Evolutionary conservation across 192 early-diverging fungal species (phyloP).

Genomic region (Backusella luteola): DNA sequence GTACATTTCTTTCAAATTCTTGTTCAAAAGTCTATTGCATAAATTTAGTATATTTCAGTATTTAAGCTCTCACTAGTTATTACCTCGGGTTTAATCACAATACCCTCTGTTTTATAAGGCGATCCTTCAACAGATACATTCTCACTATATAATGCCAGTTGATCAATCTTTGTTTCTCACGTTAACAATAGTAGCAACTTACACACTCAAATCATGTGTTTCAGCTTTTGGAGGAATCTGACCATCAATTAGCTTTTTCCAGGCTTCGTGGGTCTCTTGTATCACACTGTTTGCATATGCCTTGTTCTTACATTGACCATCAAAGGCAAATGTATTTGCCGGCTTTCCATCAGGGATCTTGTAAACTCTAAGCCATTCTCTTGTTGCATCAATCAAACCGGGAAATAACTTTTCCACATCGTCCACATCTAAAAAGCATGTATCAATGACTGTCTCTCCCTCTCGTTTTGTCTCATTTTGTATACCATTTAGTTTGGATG

Average conservation of each 20-base stretch:
- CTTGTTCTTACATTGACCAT: slow-evolving; percentile 76
- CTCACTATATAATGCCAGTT: slow-evolving; percentile 6
- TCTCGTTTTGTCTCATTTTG: not conserved
- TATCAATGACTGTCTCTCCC: not conserved
- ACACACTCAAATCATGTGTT: slow-evolving; percentile 12
- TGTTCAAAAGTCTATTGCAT: not conserved
- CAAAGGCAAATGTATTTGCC: slow-evolving; percentile 99
- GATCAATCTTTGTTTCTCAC: not conserved
- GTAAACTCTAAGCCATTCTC: slow-evolving; percentile 99
- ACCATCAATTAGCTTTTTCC: slow-evolving; percentile 73
- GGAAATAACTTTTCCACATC: slow-evolving; percentile 97
- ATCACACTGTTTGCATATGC: slow-evolving; percentile 86
- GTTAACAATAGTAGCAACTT: not conserved
- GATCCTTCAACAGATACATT: slow-evolving; percentile 20
- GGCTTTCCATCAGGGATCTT: slow-evolving; percentile 99
- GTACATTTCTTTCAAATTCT: not conserved
- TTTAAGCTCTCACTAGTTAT: not conserved
- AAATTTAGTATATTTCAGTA: not conserved
- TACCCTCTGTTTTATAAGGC: slow-evolving; percentile 11
- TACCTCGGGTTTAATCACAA: not conserved
- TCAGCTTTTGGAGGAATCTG: slow-evolving; percentile 8
- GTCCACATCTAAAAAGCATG: slow-evolving; percentile 51
- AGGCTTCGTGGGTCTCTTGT: slow-evolving; percentile 92
- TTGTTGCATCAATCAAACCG: slow-evolving; percentile 91
- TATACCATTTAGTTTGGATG: slow-evolving; percentile 86